Evolutionary conservation across 179 eudicot genomes (phyloP).

Genomic region (Silene vulgaris): DNA sequence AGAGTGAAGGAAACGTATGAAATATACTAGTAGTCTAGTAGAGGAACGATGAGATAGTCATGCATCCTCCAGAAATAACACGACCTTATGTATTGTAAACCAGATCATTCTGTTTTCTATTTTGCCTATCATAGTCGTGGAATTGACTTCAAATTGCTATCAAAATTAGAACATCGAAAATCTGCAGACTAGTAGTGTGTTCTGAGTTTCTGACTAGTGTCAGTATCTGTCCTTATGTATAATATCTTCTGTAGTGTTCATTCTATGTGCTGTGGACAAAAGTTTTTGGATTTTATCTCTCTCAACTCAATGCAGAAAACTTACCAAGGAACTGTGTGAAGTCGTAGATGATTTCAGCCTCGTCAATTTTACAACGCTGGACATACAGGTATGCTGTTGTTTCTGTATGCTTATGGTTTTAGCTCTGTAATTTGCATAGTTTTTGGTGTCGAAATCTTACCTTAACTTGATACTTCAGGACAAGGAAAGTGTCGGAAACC

Average conservation of each 20-base stretch:
- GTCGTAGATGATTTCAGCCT: constrained; percentile 66
- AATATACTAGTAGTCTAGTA: not conserved
- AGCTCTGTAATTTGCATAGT: not conserved
- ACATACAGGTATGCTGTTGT: constrained; percentile 67
- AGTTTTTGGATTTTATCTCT: not conserved
- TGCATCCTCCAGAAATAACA: too few relatives aligned
- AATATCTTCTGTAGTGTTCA: not conserved
- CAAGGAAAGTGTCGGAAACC: constrained; percentile 89
- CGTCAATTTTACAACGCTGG: constrained; percentile 81
- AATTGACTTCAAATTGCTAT: constrained; percentile 3
- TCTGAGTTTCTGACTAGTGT: too few relatives aligned
- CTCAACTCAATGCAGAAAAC: constrained; percentile 50
- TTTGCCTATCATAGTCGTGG: not conserved
- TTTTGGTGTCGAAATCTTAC: not conserved
- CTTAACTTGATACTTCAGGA: constrained; percentile 46
- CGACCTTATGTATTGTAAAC: not conserved
- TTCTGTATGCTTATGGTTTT: constrained; percentile 5
- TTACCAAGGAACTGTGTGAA: constrained; percentile 84
- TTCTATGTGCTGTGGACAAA: not conserved
- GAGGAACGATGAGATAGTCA: not conserved
- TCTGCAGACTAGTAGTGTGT: too few relatives aligned
- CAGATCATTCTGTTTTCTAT: not conserved
- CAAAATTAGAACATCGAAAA: too few relatives aligned
- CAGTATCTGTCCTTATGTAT: not conserved
- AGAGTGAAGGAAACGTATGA: not conserved